A percentile compares a stretch with the other conserved stretches of the same genome.
These are phyloP conservation scores for Echinosophora koreensis DNA, from an alignment of 306 rosid genomes.

Conservation along the genomic window DNA sequence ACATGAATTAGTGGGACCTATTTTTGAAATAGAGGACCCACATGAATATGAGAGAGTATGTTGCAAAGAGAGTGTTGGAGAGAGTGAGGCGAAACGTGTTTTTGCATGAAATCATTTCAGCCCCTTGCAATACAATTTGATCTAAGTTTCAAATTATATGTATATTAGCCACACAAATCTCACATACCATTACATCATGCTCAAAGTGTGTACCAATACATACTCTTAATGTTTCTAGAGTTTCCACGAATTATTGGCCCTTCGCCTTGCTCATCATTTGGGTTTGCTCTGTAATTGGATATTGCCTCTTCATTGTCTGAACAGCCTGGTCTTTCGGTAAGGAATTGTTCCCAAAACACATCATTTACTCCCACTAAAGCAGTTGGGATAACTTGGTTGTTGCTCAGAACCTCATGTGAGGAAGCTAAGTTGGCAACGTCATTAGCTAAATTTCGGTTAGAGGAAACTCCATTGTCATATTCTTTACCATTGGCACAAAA, in stretches of 20 bases:
- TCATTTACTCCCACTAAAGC: conserved; percentile 81
- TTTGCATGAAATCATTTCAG: conserved; percentile 17
- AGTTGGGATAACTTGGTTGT: conserved; percentile 55
- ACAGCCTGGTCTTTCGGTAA: conserved; percentile 95
- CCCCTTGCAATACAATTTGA: background rate
- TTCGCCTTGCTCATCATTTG: conserved; percentile 69
- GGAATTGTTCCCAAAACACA: conserved; percentile 95
- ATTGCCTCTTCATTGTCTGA: conserved; percentile 94
- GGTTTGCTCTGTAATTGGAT: conserved; percentile 71
- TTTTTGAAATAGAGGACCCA: too few species aligned
- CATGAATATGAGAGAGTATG: too few species aligned
- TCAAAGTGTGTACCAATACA: conserved; percentile 71
- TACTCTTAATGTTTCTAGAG: conserved; percentile 60
- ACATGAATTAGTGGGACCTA: too few species aligned
- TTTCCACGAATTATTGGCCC: conserved; percentile 64
- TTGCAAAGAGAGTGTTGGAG: too few species aligned
- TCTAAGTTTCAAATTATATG: conserved; percentile 8
- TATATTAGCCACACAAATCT: conserved; percentile 16
- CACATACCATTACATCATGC: conserved; percentile 42
- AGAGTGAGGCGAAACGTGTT: background rate
- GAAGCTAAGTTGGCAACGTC: conserved; percentile 54
- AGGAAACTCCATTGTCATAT: conserved; percentile 56
- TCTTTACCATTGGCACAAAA: conserved; percentile 58
- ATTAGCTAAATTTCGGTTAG: conserved; percentile 45
- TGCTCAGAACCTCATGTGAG: conserved; percentile 58